Evolutionary conservation across 2,329 filamentous ascomycete species (phyloP), one percentile per base, ranked within the genome.

Genomic region (Monosporascus sp.): DNA sequence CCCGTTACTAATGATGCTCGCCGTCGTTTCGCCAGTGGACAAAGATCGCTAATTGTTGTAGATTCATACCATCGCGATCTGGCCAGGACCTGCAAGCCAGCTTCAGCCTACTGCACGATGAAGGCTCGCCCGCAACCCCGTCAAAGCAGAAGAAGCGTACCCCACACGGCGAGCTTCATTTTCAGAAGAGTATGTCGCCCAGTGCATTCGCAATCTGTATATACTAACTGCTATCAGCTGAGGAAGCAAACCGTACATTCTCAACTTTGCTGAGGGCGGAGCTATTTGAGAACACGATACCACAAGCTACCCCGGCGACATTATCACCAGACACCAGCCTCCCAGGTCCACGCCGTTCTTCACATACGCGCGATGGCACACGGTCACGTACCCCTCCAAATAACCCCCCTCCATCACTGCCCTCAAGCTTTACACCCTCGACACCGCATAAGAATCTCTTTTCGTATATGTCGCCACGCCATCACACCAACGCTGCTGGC

Each of bases 371-470:
- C 59, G 84, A 89, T 67, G 83, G 85, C 49, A 87, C 85, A 49
- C 81, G 89, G 65, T 88, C 89, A 49, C 85, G 88, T 60, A 97
- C 93, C 6, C 92, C 92, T 46, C 92, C 92, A 25, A 84, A 80
- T 54, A 84, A 85, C 18, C 76, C 83, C 15, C 74, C 79, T 15
- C 77, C 83, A 14, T 77, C 82, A 24, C 72, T 91, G n/a, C 86
- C 89, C 11, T 82, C 87, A 2, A 86, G 84, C 53, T 78, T 94
- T 54, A 96, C 93, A 0, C 94, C 94, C 0, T 96, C 93, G 1
- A 99, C 94, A 4, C 94, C 94, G 9, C 91, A 96, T 72, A 97
- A 97, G 74, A 99, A 99, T 61, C 82, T 99, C 39, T 97, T 99
- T 68, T 90, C 88, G 25, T 97, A 96, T 69, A 86, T 90, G 72